A percentile compares a stretch with the other conserved stretches of the same genome.
phyloP scores from a whole-genome alignment of 1,139 yeast genomes.

The Saccharomycopsis crataegensis region DNA sequence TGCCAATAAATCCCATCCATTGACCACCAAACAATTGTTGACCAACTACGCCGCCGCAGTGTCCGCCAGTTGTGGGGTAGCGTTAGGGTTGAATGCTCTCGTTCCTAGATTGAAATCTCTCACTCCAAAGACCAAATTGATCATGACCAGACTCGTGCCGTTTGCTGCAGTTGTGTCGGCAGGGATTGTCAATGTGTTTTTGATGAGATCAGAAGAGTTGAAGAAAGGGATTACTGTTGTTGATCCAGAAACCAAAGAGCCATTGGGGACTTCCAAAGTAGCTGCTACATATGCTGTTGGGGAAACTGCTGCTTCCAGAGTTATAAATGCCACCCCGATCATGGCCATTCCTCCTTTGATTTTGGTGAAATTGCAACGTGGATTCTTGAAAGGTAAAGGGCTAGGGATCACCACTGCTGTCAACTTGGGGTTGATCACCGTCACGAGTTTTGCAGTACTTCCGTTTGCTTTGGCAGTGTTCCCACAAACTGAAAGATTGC shows the following conservation, averaged over 20 bases:
- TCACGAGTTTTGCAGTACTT: constrained; percentile 76
- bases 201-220: constrained; percentile 94
- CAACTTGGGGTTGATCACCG: constrained; percentile 77
- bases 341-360: constrained; percentile 93
- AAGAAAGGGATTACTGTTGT: constrained; percentile 75
- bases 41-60: constrained; percentile 85
- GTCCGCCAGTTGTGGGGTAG: constrained; percentile 90
- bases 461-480: constrained; percentile 95
- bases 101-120: constrained; percentile 74
- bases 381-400: constrained; percentile 60
- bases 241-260: constrained; percentile 39
- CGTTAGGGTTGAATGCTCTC: constrained; percentile 79
- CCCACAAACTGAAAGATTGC: constrained; percentile 74
- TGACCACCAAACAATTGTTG: constrained; percentile 67
- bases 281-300: constrained; percentile 94
- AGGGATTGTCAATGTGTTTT: constrained; percentile 85
- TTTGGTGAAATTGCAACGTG: constrained; percentile 66
- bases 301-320: constrained; percentile 92
- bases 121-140: constrained; percentile 57
- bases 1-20: constrained; percentile 90
- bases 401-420: constrained; percentile 56
- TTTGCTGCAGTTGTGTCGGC: constrained; percentile 98
- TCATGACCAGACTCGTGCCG: constrained; percentile 83
- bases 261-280: constrained; percentile 68
- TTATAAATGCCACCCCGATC: constrained; percentile 91